Evolutionary conservation across 164 flowering plant genomes (phyloP).

Genomic region (Liquidambar formosana): DNA sequence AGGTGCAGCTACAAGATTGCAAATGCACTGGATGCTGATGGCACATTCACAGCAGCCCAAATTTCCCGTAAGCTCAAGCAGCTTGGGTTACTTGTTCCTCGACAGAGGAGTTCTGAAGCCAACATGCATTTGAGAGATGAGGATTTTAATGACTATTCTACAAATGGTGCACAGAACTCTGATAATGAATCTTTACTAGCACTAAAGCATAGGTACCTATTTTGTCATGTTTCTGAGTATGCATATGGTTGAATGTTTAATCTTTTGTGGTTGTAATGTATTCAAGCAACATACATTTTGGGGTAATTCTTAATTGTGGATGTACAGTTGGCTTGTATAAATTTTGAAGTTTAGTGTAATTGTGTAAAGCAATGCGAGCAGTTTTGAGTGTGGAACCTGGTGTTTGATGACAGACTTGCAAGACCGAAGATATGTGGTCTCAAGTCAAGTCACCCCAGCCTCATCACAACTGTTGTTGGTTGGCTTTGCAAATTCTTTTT

Average conservation of each 20-base stretch:
- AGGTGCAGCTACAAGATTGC: slow-evolving; percentile 88
- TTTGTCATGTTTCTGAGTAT: background rate
- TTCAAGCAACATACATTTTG: too few relatives aligned
- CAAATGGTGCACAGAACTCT: slow-evolving; percentile 37
- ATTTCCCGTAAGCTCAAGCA: slow-evolving; percentile 78
- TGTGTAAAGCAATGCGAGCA: background rate
- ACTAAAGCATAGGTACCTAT: slow-evolving; percentile 35
- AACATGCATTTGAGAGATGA: slow-evolving; percentile 37
- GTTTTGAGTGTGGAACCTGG: background rate
- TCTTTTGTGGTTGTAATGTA: background rate
- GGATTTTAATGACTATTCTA: slow-evolving; percentile 20
- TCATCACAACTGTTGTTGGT: too few relatives aligned
- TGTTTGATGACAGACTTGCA: background rate
- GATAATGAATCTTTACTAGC: slow-evolving; percentile 63
- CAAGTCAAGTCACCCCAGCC: too few relatives aligned
- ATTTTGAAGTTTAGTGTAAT: background rate
- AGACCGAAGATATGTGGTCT: background rate
- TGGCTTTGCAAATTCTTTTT: background rate
- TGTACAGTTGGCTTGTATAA: background rate
- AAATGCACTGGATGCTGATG: slow-evolving; percentile 62
- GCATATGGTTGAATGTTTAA: background rate
- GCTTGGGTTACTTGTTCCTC: slow-evolving; percentile 64
- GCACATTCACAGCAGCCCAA: slow-evolving; percentile 60
- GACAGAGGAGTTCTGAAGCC: slow-evolving; percentile 29
- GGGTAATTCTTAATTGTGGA: background rate